These are phyloP conservation scores for Zopfia rhizophila DNA, from an alignment of 2,329 filamentous ascomycete species.

Conservation along the genomic window DNA sequence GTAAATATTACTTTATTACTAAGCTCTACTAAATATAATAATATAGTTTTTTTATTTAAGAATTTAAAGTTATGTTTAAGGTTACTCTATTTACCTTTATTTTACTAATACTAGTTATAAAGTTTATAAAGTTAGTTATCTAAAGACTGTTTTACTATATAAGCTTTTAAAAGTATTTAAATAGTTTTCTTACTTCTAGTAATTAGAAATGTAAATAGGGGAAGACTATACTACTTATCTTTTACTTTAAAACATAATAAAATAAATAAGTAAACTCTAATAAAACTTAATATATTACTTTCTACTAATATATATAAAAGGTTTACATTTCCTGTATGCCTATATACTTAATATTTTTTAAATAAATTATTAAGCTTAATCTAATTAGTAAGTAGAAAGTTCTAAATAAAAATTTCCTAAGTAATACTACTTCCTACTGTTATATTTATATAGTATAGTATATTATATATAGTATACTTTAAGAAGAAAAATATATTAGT, in stretches of 20 bases:
- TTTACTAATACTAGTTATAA: neutral
- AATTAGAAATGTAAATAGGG: constrained; percentile 48
- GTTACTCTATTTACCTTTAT: neutral
- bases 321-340: constrained; percentile 8
- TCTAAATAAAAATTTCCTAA: constrained; percentile 5
- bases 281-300: constrained; percentile 26
- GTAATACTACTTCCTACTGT: constrained; percentile 34
- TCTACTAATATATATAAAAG: constrained; percentile 12
- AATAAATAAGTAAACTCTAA: constrained; percentile 35
- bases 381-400: constrained; percentile 36
- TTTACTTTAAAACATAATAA: constrained; percentile 25
- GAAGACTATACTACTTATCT: constrained; percentile 37
- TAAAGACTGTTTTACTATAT: constrained; percentile 22
- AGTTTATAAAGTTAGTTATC: constrained; percentile 13
- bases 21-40: constrained; percentile 32
- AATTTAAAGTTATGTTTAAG: constrained; percentile 15
- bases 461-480: constrained; percentile 52
- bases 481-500: constrained; percentile 56
- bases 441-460: constrained; percentile 54
- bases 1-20: constrained; percentile 23
- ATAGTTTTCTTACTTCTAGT: constrained; percentile 36
- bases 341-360: constrained; percentile 27
- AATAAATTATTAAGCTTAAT: constrained; percentile 39
- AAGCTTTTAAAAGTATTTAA: constrained; percentile 23
- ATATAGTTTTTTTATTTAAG: constrained; percentile 19